Evolutionary conservation across 805 yeast species (phyloP), one percentile per base, ranked within the genome.

Genomic region (Hanseniaspora occidentalis): DNA sequence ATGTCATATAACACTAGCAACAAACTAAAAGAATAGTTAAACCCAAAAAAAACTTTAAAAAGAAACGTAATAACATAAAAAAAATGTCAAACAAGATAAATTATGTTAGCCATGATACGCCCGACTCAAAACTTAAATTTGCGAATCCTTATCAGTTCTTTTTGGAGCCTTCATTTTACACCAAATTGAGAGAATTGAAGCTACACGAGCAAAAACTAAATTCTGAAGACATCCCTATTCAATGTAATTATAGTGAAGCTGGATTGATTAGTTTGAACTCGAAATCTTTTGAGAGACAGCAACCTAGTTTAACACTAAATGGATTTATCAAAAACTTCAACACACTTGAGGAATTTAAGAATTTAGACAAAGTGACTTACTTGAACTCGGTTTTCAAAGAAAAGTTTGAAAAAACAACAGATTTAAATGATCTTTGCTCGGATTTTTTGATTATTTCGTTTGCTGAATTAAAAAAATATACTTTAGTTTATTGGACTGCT

Each of bases 391-490:
- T 66, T 19, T 76, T 69, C 1, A 46, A 47, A 2, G 47, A 50
- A 23, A 54, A 61, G 10, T 38, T 31, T 33, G 47, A 48, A 8
- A 53, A 47, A 6, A 66, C 70, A 7, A 38, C 42, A 9, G 56
- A 64, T 39, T 51, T 57, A 6, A 49, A 54, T 18, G 22, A 23
- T 37, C 33, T 46, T 6, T 44, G 50, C 35, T 49, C 52, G 11
- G 35, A 41, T 7, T 77, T 79, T 47, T 58, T 62, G 4, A 49
- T 83, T 1, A 62, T 88, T 22, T 69, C 86, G 33, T 92, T 78
- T 61, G 81, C 94, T 1, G 98, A 92, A 58, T 69, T 92, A 54
- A 92, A 92, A 57, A 84, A 82, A 60, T 88, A 82, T 64, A 77
- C 72, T 52, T 89, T 81, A 54, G 81, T 73, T 52, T 88, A 92